Base-by-base conservation (phyloP, 768 basidiomycete genomes). In the Jaapia argillacea region DNA sequence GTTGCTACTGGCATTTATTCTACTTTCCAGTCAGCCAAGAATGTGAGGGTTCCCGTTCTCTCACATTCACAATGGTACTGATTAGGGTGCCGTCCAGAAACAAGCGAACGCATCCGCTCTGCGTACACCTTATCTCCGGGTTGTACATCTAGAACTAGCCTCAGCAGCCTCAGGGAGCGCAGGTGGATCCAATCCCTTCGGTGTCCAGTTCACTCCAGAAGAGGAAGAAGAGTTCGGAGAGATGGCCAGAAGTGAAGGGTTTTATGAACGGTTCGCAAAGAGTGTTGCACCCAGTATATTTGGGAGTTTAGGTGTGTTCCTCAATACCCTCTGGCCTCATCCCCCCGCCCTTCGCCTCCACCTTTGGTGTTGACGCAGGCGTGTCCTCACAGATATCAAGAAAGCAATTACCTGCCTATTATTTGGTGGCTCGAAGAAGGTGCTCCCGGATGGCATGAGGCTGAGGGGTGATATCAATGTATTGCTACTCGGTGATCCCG, bases 401-500 rank as follows among this genome's bases (percentile, higher is more conserved):
- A 99, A 97, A 52, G 90, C 96, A 4, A 91, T 99, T 40, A 77
- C 87, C 0, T 98, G 94, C 60, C 68, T 99, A n/a, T 68, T 99
- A 5, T 91, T 98, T 52, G 96, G 96, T 23, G 96, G 96, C 4
- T 93, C 92, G 16, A 98, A 92, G 68, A 99, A 99, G 63, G 71
- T 96, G 40, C 65, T 99, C 4, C 96, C 96, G 5, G 96, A 99
- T 58, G 93, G 96, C 6, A 93, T 97, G 89, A 75, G 96, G 24
- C 64, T 99, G 33, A 75, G 96, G 58, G 96, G 96, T 7, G 96
- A 99, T 58, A 98, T 99, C 59, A 99, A 99, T 58, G 96, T 99
- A 16, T 67, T 99, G 6, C 64, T 98, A 22, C 75, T 99, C 23
- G 96, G 96, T 61, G 96, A 99, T 60, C 96, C 96, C 5, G 96